Conservation (phyloP, 2,329 filamentous ascomycete species). For the Epichloe gansuensis region DNA sequence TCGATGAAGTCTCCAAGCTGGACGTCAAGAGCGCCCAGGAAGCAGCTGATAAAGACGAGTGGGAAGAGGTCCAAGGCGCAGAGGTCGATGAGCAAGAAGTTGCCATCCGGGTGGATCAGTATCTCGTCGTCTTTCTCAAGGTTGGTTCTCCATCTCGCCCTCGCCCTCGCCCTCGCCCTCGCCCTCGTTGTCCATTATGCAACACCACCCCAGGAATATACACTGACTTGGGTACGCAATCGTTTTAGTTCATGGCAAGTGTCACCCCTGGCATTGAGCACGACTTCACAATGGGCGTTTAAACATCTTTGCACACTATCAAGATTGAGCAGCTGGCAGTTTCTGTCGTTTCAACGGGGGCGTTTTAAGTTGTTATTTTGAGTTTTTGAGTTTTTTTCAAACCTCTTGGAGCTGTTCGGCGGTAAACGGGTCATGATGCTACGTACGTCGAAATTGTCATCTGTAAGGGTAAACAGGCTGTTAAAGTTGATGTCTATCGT, state of each 20-base stretch:
- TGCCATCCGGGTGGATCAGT: constrained; percentile 79
- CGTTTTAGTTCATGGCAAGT: constrained; percentile 57
- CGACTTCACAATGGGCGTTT: constrained; percentile 94
- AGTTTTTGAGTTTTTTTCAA: too few species aligned
- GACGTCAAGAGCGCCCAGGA: constrained; percentile 42
- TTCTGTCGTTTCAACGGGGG: too few species aligned
- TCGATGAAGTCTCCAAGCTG: constrained; percentile 63
- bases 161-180: not conserved
- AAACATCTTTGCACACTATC: constrained; percentile 15
- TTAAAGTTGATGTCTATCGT: too few species aligned
- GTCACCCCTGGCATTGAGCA: constrained; percentile 96
- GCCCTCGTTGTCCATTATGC: too few species aligned
- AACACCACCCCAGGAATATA: too few species aligned
- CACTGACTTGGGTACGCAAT: not conserved
- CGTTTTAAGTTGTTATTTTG: too few species aligned
- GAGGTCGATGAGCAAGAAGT: constrained; percentile 59
- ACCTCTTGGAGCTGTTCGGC: too few species aligned
- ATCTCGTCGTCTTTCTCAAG: constrained; percentile 78
- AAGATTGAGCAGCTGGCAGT: too few species aligned
- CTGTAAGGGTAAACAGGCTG: too few species aligned
- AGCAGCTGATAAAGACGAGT: constrained; percentile 44
- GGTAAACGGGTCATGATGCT: too few species aligned
- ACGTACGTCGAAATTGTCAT: too few species aligned
- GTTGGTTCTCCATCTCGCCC: constrained; percentile 25
- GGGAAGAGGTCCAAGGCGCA: constrained; percentile 51